Percentiles rank a stretch among this genome's conserved stretches.
Evolutionary conservation across 148 eudicot genomes (phyloP).

Genomic region (Camellia japonica): DNA sequence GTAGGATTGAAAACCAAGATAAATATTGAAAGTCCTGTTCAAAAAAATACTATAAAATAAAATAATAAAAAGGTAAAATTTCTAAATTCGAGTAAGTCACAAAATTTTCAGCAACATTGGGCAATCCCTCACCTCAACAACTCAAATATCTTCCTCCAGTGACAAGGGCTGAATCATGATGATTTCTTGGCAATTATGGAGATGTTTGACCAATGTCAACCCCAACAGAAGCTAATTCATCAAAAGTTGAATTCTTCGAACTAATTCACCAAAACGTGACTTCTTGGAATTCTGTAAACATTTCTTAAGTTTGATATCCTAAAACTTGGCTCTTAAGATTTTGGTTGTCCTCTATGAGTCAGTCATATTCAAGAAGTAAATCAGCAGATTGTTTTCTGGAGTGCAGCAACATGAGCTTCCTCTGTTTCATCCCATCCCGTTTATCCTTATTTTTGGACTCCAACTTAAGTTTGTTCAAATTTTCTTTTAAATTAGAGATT

Average conservation of each 20-base stretch:
- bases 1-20: neutral
- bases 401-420: constrained; percentile 82
- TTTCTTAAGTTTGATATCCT: constrained; percentile 27
- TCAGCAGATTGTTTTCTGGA: constrained; percentile 94
- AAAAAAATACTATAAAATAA: neutral
- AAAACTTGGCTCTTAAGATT: constrained; percentile 64
- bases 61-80: neutral
- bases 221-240: constrained; percentile 1
- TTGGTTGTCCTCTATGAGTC: constrained; percentile 84
- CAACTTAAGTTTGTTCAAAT: constrained; percentile 57
- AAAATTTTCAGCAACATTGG: neutral
- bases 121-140: neutral
- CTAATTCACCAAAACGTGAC: neutral
- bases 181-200: neutral
- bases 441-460: constrained; percentile 77
- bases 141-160: constrained; percentile 10
- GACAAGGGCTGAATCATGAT: neutral
- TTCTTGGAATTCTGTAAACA: neutral
- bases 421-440: constrained; percentile 68
- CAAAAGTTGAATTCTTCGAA: neutral
- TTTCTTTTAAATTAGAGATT: constrained; percentile 41
- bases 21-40: neutral
- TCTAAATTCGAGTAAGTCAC: constrained; percentile 2
- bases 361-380: constrained; percentile 90
- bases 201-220: neutral